Evolutionary conservation across 257 asterid species (phyloP).

Genomic region (Solanum lycopersicoides): DNA sequence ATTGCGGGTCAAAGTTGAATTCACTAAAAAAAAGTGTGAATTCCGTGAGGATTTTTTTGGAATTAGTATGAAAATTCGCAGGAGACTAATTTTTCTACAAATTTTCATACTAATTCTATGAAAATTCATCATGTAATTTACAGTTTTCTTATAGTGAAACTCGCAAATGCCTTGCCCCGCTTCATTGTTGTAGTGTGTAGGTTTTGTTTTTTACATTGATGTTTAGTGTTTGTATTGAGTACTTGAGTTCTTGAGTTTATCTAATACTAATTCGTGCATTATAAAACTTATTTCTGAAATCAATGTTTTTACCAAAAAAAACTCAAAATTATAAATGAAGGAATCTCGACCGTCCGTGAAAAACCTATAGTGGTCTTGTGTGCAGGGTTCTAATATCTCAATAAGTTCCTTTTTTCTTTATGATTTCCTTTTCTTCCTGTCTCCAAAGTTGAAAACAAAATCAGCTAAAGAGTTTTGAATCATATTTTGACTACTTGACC

Average conservation of each 20-base stretch:
- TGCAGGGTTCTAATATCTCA: neutral
- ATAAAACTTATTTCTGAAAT: no score
- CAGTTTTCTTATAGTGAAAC: no score
- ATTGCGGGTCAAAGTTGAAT: neutral
- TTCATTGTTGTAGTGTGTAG: no score
- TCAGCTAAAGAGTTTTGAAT: neutral
- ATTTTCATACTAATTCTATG: no score
- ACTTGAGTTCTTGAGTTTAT: neutral
- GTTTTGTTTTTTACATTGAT: no score
- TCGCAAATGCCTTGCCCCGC: accelerated
- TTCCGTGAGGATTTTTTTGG: no score
- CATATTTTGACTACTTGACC: neutral
- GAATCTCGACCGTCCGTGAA: neutral
- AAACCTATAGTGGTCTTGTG: neutral
- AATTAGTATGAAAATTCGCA: no score
- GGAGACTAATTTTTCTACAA: no score
- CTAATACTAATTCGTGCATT: neutral
- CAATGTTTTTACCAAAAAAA: accelerated
- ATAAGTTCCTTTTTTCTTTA: neutral
- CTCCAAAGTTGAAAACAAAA: neutral
- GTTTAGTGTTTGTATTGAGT: neutral
- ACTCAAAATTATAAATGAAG: accelerated
- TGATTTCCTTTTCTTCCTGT: neutral
- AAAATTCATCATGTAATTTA: no score
- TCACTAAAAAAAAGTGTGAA: no score